Base-by-base conservation (phyloP, 176 grass and related monocot species). In the Cocos nucifera region DNA sequence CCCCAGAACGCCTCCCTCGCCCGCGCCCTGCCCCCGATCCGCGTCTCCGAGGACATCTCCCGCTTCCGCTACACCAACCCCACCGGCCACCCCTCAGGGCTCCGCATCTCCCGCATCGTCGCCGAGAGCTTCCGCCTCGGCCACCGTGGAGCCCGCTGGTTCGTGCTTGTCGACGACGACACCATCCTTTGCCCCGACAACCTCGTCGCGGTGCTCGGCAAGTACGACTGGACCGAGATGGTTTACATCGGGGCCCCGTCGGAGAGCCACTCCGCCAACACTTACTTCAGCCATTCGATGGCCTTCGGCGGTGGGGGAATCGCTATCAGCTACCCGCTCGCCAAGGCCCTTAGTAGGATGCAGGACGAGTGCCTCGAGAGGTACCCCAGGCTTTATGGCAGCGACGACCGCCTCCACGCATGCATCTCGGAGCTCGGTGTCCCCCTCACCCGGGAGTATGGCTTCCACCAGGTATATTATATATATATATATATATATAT, bases 201-300 rank as follows among this genome's bases (percentile, higher is more conserved):
- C 64, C 66, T 98, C 22, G 87, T 98, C 50, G 63, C 81, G 16
- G 93, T 98, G 57, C 77, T 98, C 53, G 64, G 78, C 49, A 98
- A 98, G 76, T 92, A 98, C 51, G 84, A 98, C 63, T 98, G 84
- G 93, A 85, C 73, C 17, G 87, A 92, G 81, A 98, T 92, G 93
- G 84, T 86, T 17, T 98, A 98, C 63, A 75, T 98, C 50, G 84
- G 93, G 21, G 82, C 80, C 20, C 63, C 87, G 22, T 98, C 93
- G 4, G 88, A 98, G 82, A 92, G 87, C 73, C 87, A 98, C 66
- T 98, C 88, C 0, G 87, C 93, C 0, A 98, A 98, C 73, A 98
- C 87, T 4, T 92, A 92, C 53, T 98, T 98, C 84, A 92, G 84
- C 75, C 93, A 98, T 65, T 65, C 81, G 19, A 98, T 92, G 93